Percentiles rank a stretch among this genome's conserved stretches.
Conservation (phyloP, 805 yeast genomes). For the Candida methanosorbosa region DNA sequence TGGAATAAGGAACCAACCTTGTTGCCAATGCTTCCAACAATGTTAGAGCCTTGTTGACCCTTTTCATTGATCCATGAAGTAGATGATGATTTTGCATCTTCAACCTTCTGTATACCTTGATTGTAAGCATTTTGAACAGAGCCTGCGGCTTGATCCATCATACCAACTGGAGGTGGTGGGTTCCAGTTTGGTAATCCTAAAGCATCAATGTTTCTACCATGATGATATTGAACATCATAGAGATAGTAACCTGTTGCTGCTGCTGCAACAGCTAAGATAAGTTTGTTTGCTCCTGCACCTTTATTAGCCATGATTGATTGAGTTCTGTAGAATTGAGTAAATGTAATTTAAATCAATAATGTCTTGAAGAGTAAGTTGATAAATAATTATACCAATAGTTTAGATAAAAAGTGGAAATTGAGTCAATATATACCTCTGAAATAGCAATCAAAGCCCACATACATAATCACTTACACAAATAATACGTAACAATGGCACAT, state of each 20-base stretch:
- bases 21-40: conserved; percentile 5
- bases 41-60: conserved; percentile 8
- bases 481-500: no score
- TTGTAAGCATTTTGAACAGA: conserved; percentile 4
- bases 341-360: no score
- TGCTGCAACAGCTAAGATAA: conserved; percentile 13
- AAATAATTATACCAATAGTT: no score
- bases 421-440: no score
- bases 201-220: conserved; percentile 16
- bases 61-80: conserved; percentile 13
- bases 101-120: conserved; percentile 11
- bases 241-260: conserved; percentile 20
- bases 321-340: no score
- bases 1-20: conserved; percentile 9
- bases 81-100: conserved; percentile 12
- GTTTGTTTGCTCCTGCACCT: conserved; percentile 6
- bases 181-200: conserved; percentile 20
- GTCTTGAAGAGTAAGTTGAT: no score
- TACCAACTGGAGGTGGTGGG: conserved; percentile 8
- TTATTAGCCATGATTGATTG: conserved; percentile 9
- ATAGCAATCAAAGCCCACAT: no score
- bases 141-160: conserved; percentile 1
- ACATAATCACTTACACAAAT: no score
- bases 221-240: conserved; percentile 18
- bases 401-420: no score